Evolutionary conservation across 1,284 basidiomycete species (phyloP), one percentile per base, ranked within the genome.

Genomic region (Melampsora abietis-canadensis): DNA sequence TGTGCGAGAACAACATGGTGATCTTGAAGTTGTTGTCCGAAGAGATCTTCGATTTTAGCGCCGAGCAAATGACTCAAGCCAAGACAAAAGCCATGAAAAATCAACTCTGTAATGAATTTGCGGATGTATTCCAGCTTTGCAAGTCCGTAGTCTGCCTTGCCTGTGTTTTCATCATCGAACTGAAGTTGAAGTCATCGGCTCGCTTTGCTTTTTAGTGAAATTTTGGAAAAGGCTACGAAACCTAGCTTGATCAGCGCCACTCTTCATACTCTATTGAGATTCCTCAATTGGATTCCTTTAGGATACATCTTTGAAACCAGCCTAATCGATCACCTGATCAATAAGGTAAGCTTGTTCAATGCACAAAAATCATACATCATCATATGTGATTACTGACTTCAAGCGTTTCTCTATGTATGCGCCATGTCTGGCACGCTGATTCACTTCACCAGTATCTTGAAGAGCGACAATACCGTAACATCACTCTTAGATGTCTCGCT

Each of bases 1-100:
- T 98, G 37, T 98, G 96, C 86, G 96, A 98, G 84, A 98, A 99
- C 87, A 98, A 99, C 85, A 99, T 99, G 96, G 88, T 94, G 82
- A 98, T 98, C 82, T 86, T 98, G 78, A 92, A 93, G 82, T 86
- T 99, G n/a, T 86, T 99, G 19, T 97, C 94, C 0, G 96, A 98
- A 82, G 96, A 98, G 83, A 94, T 99, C 77, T 99, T 99, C 81
- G 96, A 99, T 83, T 99, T 91, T 83, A 98, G 94, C 4, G 93
- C 95, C 1, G 96, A 98, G 81, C 92, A 96, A 83, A 93, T 99
- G 94, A 98, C 95, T 0, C 94, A 96, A 82, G 90, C 90, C 19
- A 99, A 98, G 85, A 96, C 94, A 77, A 97, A 97, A 84, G 90
- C 92, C 78, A 85, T 99, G 77, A 99, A 99, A 86, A 94, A 96